These are phyloP conservation scores for Austroboletus niveus DNA, from an alignment of 1,284 basidiomycete species.

Conservation along the genomic window DNA sequence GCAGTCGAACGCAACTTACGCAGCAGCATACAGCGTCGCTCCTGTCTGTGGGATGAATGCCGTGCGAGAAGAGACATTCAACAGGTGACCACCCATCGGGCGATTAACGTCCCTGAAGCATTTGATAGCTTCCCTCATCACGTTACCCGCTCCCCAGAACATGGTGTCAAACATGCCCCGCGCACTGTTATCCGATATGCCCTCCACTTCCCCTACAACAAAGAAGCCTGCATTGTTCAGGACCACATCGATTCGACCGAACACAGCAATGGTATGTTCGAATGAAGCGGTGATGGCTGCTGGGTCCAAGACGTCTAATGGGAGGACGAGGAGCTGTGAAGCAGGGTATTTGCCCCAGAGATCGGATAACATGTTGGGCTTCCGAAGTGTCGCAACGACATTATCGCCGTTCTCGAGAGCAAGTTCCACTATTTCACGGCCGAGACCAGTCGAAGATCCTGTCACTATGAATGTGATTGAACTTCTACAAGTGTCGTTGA, in stretches of 20 bases:
- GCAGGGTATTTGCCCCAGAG: conserved; percentile 23
- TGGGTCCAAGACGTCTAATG: conserved; percentile 27
- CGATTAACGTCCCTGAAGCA: conserved; percentile 28
- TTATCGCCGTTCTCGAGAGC: conserved; percentile 28
- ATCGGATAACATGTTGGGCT: conserved; percentile 20
- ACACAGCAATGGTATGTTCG: conserved; percentile 20
- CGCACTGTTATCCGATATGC: conserved; percentile 23
- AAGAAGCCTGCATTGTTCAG: conserved; percentile 37
- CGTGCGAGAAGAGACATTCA: conserved; percentile 29
- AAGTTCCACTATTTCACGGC: conserved; percentile 24
- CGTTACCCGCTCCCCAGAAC: conserved; percentile 34
- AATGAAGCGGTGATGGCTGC: conserved; percentile 25
- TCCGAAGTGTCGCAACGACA: conserved; percentile 35
- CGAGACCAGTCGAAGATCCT: conserved; percentile 34
- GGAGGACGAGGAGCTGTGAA: conserved; percentile 25
- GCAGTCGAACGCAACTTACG: conserved; percentile 16
- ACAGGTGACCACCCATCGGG: conserved; percentile 25
- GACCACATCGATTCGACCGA: conserved; percentile 33
- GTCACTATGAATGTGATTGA: conserved; percentile 21
- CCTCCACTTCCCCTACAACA: conserved; percentile 29
- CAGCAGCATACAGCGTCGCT: conserved; percentile 16
- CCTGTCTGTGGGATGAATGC: conserved; percentile 26
- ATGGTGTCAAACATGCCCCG: conserved; percentile 32
- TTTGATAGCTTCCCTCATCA: conserved; percentile 28
- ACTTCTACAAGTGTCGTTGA: neutral